A percentile compares a stretch with the other conserved stretches of the same genome.
These are phyloP conservation scores for Neonectria coccinea DNA, from an alignment of 2,329 filamentous ascomycete genomes.

Conservation along the genomic window DNA sequence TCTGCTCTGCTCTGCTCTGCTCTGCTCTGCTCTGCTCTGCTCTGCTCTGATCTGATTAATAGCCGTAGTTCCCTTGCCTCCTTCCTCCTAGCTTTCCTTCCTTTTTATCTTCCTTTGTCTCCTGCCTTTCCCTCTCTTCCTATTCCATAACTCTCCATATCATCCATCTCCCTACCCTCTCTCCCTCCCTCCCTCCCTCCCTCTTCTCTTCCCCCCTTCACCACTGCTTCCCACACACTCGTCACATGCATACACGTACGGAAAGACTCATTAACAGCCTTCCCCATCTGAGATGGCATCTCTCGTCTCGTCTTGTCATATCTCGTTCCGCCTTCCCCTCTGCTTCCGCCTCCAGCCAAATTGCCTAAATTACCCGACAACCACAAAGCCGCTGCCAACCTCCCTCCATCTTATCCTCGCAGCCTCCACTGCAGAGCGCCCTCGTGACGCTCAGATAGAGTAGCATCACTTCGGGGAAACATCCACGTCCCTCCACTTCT, in stretches of 20 bases:
- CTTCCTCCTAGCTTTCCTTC: not conserved
- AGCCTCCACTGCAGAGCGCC: not conserved
- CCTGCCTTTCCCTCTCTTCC: not conserved
- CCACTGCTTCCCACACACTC: not conserved
- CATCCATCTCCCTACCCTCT: not conserved
- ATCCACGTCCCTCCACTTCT: not conserved
- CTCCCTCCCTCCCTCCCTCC: not conserved
- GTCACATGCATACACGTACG: not conserved
- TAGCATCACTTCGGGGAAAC: not conserved
- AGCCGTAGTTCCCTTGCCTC: conserved; percentile 3
- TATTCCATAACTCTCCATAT: not conserved
- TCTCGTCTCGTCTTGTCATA: not conserved
- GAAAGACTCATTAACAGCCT: not conserved
- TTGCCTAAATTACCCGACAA: not conserved
- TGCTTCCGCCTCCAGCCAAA: not conserved
- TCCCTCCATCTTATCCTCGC: not conserved
- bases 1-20: too few species aligned
- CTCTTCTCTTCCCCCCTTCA: not conserved
- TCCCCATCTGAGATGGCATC: not conserved
- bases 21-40: too few species aligned
- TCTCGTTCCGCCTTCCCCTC: not conserved
- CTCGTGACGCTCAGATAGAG: conserved; percentile 4
- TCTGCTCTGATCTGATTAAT: not conserved
- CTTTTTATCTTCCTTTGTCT: not conserved
- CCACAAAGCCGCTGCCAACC: not conserved